A percentile compares a stretch with the other conserved stretches of the same genome.
Conservation (phyloP, 73 alveolate genomes). For the Urostyla sp. region DNA sequence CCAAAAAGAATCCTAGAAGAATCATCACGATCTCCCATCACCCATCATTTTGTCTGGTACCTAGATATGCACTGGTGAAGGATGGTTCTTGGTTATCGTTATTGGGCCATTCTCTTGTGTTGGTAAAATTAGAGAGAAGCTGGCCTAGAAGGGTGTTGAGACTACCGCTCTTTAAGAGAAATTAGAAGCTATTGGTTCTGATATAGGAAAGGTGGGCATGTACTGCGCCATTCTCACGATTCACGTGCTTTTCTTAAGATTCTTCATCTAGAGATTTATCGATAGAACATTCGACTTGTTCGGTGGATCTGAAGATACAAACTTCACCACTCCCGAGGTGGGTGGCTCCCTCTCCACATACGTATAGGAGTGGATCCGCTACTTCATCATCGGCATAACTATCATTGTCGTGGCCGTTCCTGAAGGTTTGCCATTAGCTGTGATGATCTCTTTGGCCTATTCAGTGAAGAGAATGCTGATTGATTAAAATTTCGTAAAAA, state of each 20-base stretch:
- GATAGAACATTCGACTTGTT: constrained; percentile 58
- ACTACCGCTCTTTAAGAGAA: constrained; percentile 91
- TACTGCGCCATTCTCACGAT: constrained; percentile 85
- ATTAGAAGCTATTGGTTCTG: constrained; percentile 92
- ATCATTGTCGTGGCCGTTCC: constrained; percentile 97
- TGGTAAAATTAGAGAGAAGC: constrained; percentile 48
- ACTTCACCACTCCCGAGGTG: background rate
- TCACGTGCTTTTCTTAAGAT: constrained; percentile 74
- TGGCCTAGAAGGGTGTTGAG: constrained; percentile 46
- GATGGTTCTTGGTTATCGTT: constrained; percentile 65
- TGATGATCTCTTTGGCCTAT: constrained; percentile 92
- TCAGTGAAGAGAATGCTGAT: constrained; percentile 93
- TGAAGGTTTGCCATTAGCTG: constrained; percentile 98
- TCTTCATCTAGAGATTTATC: constrained; percentile 63
- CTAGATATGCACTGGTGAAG: constrained; percentile 67
- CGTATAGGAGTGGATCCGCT: constrained; percentile 77
- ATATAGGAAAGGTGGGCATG: constrained; percentile 92
- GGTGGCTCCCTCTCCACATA: constrained; percentile 46
- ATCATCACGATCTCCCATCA: constrained; percentile 72
- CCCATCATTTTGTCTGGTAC: constrained; percentile 86
- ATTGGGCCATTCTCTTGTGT: constrained; percentile 76
- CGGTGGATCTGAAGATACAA: constrained; percentile 61
- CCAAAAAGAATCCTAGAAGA: background rate
- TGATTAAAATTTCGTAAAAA: constrained; percentile 93
- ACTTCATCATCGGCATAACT: constrained; percentile 86